Base-by-base conservation (phyloP, 1,284 basidiomycete species). In the Heliocybe sulcata region DNA sequence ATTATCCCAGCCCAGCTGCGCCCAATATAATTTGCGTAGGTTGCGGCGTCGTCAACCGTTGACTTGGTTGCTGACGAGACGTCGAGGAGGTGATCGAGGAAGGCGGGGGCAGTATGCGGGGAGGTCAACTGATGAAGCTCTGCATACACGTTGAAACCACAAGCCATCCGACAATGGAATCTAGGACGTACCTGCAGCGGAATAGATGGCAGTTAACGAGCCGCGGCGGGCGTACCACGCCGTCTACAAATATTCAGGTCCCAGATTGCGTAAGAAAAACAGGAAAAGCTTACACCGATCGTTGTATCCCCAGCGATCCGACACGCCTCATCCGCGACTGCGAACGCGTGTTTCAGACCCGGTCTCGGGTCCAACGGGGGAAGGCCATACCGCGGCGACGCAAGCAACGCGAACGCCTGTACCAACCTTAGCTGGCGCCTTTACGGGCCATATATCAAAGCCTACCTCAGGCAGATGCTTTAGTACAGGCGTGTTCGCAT, bases 71-170 rank as follows among this genome's bases (percentile, higher is more conserved):
- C 60, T 1, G 72, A 66, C 0, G 80, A 77, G 2, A 73, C 69
- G 19, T 75, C 69, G 3, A 91, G 71, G 2, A 89, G 74, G 3
- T 74, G 69, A 47, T 84, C 80, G n/a, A 91, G 71, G 68, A 91
- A 90, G 1, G 70, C 67, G 23, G 72, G 69, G 0, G 85, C 81
- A 1, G 87, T 87, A 19, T 69, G 61, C 3, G 88, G 85, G 1
- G 88, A 90, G 0, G 79, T 77, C 11, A 91, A 61, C 64, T 91
- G 88, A 61, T 90, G 88, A 10, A 91, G 69, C 67, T 91, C 88
- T 84, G 60, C 19, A 51, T 31, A 19, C 22, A 14, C 4, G 33
- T 9, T 20, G 20, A 29, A 38, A 51, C 23, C 20, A 29, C 4
- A 19, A 49, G 19, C 14, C 6, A 6, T 20, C 12, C 47, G 3